Conservation (phyloP, 768 basidiomycete genomes). For the Suillus variegatus region DNA sequence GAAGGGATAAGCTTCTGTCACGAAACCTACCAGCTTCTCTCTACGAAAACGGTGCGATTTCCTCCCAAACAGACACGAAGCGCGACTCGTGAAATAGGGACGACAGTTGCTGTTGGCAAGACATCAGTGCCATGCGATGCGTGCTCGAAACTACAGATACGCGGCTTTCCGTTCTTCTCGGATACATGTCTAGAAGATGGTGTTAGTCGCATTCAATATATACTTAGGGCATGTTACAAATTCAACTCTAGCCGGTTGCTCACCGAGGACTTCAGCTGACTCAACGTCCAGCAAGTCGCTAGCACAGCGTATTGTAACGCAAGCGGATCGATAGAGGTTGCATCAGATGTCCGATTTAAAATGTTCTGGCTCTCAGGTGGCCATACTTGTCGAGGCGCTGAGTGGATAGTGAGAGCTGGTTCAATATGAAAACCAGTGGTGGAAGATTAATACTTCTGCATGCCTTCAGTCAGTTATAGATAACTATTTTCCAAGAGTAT, state of each 20-base stretch:
- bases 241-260: background rate
- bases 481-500: background rate
- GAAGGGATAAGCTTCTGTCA: background rate
- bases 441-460: background rate
- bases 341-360: background rate
- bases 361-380: background rate
- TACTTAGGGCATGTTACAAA: background rate
- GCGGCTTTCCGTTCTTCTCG: background rate
- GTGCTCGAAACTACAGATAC: background rate
- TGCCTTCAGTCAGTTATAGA: background rate
- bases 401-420: background rate
- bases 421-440: background rate
- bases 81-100: background rate
- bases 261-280: background rate
- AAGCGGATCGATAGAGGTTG: background rate
- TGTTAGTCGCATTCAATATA: background rate
- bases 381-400: background rate
- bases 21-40: background rate
- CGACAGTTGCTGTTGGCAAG: constrained; percentile 2
- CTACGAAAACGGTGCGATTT: background rate
- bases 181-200: background rate
- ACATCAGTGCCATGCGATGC: background rate
- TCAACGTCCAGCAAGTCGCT: background rate
- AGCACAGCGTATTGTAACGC: background rate
- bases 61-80: background rate